Percentiles rank a stretch among this genome's conserved stretches.
Conservation (phyloP, 176 grass and related monocot species). For the Saccharum spontaneum region DNA sequence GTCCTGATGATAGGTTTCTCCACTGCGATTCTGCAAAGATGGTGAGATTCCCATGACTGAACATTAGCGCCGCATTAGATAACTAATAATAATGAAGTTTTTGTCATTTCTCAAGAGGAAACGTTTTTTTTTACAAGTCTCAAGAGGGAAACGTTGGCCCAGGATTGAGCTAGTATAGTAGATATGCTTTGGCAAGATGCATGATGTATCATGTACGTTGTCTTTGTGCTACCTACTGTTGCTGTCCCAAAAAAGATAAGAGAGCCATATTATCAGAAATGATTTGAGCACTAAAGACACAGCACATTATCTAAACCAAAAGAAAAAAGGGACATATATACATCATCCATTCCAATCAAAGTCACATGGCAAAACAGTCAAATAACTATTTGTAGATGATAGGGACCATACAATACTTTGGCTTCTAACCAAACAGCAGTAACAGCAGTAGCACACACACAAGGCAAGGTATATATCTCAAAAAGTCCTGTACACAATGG, state of each 20-base stretch:
- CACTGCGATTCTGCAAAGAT: not conserved
- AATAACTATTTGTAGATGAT: constrained; percentile 14
- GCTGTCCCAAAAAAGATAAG: not conserved
- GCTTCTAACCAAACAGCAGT: not conserved
- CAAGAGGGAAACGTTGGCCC: not conserved
- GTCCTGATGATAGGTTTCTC: not conserved
- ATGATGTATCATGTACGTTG: not conserved
- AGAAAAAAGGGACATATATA: not conserved
- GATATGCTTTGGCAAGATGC: not conserved
- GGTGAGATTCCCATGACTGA: not conserved
- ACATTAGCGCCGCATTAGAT: not conserved
- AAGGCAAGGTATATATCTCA: not conserved
- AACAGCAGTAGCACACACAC: not conserved
- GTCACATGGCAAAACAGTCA: constrained; percentile 17
- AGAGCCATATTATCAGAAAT: not conserved
- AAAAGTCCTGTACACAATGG: not conserved
- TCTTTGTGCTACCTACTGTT: not conserved
- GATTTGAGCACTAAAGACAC: not conserved
- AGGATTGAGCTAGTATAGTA: not conserved
- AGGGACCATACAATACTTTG: not conserved
- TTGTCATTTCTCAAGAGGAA: constrained; percentile 1
- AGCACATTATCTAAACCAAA: not conserved
- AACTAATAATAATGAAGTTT: not conserved
- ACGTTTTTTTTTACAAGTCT: not conserved
- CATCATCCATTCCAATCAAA: constrained; percentile 1